Evolutionary conservation across 441 rosid genomes (phyloP), one percentile per base, ranked within the genome.

Genomic region (Croton setiger): DNA sequence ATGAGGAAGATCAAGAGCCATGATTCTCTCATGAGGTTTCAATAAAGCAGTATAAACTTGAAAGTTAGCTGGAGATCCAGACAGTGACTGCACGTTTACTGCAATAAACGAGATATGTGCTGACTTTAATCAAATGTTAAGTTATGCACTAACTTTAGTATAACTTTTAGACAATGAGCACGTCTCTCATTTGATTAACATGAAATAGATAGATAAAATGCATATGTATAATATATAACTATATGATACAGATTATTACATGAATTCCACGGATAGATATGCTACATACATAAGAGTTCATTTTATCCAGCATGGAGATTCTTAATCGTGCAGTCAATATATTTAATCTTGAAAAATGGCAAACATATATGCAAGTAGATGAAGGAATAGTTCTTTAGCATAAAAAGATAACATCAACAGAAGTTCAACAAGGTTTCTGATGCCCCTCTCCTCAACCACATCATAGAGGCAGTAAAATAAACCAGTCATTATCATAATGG

Each of bases 1-100:
- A 82, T 94, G 98, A 44, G 99, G 99, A 48, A 94, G 87, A 77
- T 94, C 99, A 77, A 94, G 97, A 3, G 98, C 97, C 99, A 94
- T 92, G 76, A 94, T 94, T 85, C 98, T 83, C 68, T 92, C 99
- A 78, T 94, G 99, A 66, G 99, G 99, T 57, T 87, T 94, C 75
- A 94, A 66, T 41, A 94, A 49, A 67, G 97, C 99, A 55, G 99
- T 94, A 61, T 92, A 94, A 68, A 74, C 99, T 83, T 94, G 99
- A 77, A 94, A 94, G 74, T 94, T 95, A 68, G 99, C 88, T 9
- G 98, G 98, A 64, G 99, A 95, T 77, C 99, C 99, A 72, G 98
- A 95, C 56, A 95, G 78, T 47, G 98, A 84, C 80, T 95, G 98
- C 76, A 95, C 98, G 61, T 95, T 95, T 76, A 94, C 99, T 94